Conservation (phyloP, 2,329 filamentous ascomycete species). For the Mycosphaerella sp. region DNA sequence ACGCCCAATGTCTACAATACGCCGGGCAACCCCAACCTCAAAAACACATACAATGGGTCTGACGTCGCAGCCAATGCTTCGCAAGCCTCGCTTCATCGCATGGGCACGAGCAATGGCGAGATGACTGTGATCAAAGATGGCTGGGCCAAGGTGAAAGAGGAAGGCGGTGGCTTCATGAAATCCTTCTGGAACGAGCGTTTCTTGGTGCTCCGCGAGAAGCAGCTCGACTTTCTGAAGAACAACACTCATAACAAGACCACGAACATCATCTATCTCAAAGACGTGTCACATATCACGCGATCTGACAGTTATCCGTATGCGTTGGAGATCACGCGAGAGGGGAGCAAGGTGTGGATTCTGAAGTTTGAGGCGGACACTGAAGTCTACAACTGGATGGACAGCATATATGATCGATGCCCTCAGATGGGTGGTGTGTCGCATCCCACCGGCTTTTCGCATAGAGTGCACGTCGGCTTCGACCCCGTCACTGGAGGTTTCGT, state of each 20-base stretch:
- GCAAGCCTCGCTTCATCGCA: constrained; percentile 39
- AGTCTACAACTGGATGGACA: constrained; percentile 98
- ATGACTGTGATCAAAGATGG: constrained; percentile 53
- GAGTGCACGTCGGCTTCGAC: constrained; percentile 96
- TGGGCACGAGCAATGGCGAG: constrained; percentile 37
- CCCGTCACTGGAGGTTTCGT: constrained; percentile 92
- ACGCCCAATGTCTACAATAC: constrained; percentile 67
- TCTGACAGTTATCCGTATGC: constrained; percentile 88
- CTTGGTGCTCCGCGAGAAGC: constrained; percentile 84
- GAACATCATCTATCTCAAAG: constrained; percentile 77
- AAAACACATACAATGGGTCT: constrained; percentile 13
- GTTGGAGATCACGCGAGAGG: constrained; percentile 89
- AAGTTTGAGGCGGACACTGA: constrained; percentile 94
- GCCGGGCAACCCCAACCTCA: constrained; percentile 62
- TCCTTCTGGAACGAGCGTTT: constrained; percentile 79
- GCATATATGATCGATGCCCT: constrained; percentile 92
- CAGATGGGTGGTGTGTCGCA: constrained; percentile 98
- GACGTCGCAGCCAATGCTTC: constrained; percentile 36
- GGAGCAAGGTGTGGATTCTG: constrained; percentile 79
- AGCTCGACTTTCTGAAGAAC: constrained; percentile 89
- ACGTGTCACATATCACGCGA: constrained; percentile 83
- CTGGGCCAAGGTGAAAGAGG: constrained; percentile 83
- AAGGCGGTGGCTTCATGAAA: constrained; percentile 59
- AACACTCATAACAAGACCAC: constrained; percentile 75
- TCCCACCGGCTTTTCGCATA: constrained; percentile 95